Conservation (phyloP, 148 eudicot genomes). For the Fagopyrum homotropicum region DNA sequence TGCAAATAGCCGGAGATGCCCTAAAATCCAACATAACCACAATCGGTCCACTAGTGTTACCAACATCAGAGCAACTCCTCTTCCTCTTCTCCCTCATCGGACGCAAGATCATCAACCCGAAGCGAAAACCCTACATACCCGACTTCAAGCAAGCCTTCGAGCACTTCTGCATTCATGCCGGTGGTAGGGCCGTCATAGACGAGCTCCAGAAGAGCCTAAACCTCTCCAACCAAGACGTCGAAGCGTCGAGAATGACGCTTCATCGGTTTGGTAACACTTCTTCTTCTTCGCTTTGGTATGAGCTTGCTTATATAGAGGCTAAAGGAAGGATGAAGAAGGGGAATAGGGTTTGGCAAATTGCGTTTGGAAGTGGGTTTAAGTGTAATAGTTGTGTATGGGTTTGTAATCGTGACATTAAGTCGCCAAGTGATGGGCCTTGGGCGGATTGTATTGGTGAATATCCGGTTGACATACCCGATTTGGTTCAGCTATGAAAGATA, state of each 20-base stretch:
- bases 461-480: conserved; percentile 31
- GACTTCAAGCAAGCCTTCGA: conserved; percentile 34
- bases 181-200: conserved; percentile 33
- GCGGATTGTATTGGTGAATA: conserved; percentile 25
- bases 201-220: conserved; percentile 28
- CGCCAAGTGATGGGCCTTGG: conserved; percentile 32
- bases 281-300: conserved; percentile 32
- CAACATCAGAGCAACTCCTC: conserved; percentile 29
- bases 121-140: conserved; percentile 29
- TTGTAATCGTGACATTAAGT: conserved; percentile 20
- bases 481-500: conserved; percentile 18
- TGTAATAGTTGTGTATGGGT: conserved; percentile 35
- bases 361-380: conserved; percentile 34
- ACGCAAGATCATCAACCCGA: conserved; percentile 21
- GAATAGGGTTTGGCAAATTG: conserved; percentile 29
- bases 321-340: conserved; percentile 33
- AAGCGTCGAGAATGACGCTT: conserved; percentile 34
- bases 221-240: conserved; percentile 25
- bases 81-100: conserved; percentile 22
- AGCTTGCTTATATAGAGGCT: conserved; percentile 27
- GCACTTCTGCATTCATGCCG: conserved; percentile 35
- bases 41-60: conserved; percentile 25
- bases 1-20: conserved; percentile 31
- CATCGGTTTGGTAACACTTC: conserved; percentile 34
- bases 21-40: conserved; percentile 24